These are phyloP conservation scores for Phytopythium chamaehyphon DNA, from an alignment of 352 stramenopile species.

Conservation along the genomic window DNA sequence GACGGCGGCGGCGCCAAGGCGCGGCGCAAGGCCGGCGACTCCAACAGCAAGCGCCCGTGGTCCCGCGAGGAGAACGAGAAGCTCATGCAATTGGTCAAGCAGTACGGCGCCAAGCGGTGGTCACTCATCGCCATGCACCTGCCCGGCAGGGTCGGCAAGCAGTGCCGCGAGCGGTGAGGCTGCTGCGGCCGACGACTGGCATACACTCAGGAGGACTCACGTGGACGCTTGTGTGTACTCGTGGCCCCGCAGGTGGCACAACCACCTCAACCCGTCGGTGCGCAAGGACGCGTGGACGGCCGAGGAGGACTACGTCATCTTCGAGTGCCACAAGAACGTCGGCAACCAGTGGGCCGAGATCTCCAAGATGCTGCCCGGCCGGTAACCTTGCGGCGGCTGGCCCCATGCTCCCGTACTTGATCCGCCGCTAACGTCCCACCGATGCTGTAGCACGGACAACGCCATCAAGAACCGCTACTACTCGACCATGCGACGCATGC, in stretches of 20 bases:
- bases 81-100: constrained; percentile 84
- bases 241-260: constrained; percentile 87
- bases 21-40: constrained; percentile 53
- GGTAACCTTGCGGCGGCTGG: too few species aligned
- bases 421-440: neutral
- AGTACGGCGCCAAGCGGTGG: constrained; percentile 88
- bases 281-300: constrained; percentile 87
- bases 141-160: constrained; percentile 83
- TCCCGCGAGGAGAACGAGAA: constrained; percentile 88
- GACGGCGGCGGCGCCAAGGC: constrained; percentile 36
- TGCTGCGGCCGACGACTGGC: neutral
- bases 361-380: constrained; percentile 85
- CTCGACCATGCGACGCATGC: constrained; percentile 88
- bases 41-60: constrained; percentile 85
- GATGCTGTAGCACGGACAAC: constrained; percentile 69
- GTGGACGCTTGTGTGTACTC: neutral
- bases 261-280: constrained; percentile 85
- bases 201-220: constrained; percentile 1
- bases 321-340: constrained; percentile 89
- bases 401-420: too few species aligned
- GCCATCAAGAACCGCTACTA: constrained; percentile 92
- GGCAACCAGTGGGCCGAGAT: constrained; percentile 93
- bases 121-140: constrained; percentile 88
- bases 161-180: constrained; percentile 71
- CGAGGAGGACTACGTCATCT: constrained; percentile 90